These are phyloP conservation scores for Hymenotorrendiella dingleyae DNA, from an alignment of 2,329 filamentous ascomycete species.

Conservation along the genomic window DNA sequence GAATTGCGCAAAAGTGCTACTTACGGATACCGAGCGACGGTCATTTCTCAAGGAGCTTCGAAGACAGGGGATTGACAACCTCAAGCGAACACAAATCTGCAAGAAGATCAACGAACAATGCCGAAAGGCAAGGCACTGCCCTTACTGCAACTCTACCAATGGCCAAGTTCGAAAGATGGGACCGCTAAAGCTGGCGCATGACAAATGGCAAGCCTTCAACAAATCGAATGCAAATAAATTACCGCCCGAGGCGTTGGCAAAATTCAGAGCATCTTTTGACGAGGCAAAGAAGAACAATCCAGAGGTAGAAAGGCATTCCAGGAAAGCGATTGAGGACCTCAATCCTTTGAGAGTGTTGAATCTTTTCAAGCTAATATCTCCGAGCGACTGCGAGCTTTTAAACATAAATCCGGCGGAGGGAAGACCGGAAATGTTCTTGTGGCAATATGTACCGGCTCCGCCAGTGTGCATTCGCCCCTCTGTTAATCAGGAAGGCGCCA, in stretches of 20 bases:
- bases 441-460: slow-evolving; percentile 91
- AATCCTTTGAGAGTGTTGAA: slow-evolving; percentile 86
- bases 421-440: slow-evolving; percentile 92
- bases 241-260: slow-evolving; percentile 71
- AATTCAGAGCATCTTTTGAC: slow-evolving; percentile 80
- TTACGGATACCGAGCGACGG: slow-evolving; percentile 74
- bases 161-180: slow-evolving; percentile 88
- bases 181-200: slow-evolving; percentile 89
- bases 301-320: slow-evolving; percentile 85
- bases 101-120: slow-evolving; percentile 89
- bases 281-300: slow-evolving; percentile 71
- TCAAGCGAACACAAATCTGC: slow-evolving; percentile 74
- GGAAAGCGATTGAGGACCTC: slow-evolving; percentile 89
- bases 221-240: slow-evolving; percentile 85
- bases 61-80: slow-evolving; percentile 76
- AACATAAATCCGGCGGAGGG: slow-evolving; percentile 83
- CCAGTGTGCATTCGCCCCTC: slow-evolving; percentile 92
- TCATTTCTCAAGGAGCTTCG: slow-evolving; percentile 74
- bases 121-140: slow-evolving; percentile 77
- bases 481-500: slow-evolving; percentile 86
- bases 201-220: slow-evolving; percentile 85
- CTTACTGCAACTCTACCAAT: slow-evolving; percentile 75
- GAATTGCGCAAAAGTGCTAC: slow-evolving; percentile 77
- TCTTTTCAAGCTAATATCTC: slow-evolving; percentile 81
- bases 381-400: slow-evolving; percentile 82